These are phyloP conservation scores for Venturia pyrina DNA, from an alignment of 2,329 filamentous ascomycete species.

Conservation along the genomic window DNA sequence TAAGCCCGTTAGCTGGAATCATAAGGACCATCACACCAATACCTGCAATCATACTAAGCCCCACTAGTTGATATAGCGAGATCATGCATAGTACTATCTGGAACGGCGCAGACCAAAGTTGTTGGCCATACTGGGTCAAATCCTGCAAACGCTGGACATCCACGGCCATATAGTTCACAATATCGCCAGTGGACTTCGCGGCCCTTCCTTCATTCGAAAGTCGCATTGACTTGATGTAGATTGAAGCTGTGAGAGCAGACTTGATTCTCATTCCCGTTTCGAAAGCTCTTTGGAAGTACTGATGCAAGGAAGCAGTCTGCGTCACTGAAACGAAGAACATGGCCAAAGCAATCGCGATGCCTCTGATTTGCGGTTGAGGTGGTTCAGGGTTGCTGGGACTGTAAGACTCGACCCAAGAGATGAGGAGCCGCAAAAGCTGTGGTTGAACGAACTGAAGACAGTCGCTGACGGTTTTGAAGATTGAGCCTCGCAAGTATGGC, in stretches of 20 bases:
- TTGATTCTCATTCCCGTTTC: conserved; percentile 97
- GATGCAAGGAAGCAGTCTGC: conserved; percentile 86
- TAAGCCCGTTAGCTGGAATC: conserved; percentile 90
- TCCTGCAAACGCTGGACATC: conserved; percentile 94
- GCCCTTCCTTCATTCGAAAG: conserved; percentile 89
- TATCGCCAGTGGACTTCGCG: conserved; percentile 86
- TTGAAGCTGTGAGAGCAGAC: conserved; percentile 75
- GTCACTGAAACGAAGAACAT: conserved; percentile 85
- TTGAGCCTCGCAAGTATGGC: conserved; percentile 68
- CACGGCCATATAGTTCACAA: conserved; percentile 99
- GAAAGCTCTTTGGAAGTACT: conserved; percentile 94
- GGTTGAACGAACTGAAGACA: conserved; percentile 80
- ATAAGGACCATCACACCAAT: conserved; percentile 93
- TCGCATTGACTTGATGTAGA: conserved; percentile 83
- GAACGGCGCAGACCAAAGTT: conserved; percentile 93
- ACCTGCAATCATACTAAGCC: conserved; percentile 89
- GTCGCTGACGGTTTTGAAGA: conserved; percentile 89
- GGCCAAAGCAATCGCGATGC: conserved; percentile 74
- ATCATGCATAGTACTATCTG: conserved; percentile 94
- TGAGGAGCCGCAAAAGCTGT: conserved; percentile 75
- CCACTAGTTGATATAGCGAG: conserved; percentile 90
- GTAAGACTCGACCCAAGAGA: conserved; percentile 77
- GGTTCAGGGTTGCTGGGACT: conserved; percentile 15
- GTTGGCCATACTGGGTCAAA: conserved; percentile 87
- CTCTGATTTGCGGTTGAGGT: conserved; percentile 61